Conservation (phyloP, 129 eudicot genomes). For the Saussurea involucrata region DNA sequence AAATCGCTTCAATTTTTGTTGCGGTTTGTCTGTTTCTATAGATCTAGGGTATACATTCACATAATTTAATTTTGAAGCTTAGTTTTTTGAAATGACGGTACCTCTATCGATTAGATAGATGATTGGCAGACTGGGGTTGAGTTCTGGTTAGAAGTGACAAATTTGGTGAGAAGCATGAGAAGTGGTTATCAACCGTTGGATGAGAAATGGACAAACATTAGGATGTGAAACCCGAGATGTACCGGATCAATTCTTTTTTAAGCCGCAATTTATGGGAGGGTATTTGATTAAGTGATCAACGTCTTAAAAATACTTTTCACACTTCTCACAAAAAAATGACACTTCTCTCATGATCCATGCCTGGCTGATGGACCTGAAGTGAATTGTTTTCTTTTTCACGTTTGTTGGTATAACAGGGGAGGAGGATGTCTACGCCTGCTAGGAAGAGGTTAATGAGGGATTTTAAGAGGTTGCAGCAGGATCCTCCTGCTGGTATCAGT, state of each 20-base stretch:
- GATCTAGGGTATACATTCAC: conserved; percentile 15
- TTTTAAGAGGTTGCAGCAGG: conserved; percentile 64
- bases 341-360: no score
- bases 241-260: no score
- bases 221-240: no score
- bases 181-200: no score
- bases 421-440: conserved; percentile 61
- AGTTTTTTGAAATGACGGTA: neutral
- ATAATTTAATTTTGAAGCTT: neutral
- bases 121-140: no score
- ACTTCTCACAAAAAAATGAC: no score
- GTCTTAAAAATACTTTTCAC: no score
- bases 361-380: neutral
- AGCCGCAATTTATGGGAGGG: no score
- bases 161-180: no score
- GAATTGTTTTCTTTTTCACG: neutral
- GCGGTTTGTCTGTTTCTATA: neutral
- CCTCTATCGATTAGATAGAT: neutral
- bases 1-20: neutral
- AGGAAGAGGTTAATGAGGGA: conserved; percentile 74
- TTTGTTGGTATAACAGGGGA: conserved; percentile 11
- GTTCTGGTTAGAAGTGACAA: no score
- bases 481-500: conserved; percentile 73
- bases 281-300: no score
- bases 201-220: no score